Evolutionary conservation across 2,329 filamentous ascomycete genomes (phyloP), one percentile per base, ranked within the genome.

Genomic region (Pseudocercospora musae): DNA sequence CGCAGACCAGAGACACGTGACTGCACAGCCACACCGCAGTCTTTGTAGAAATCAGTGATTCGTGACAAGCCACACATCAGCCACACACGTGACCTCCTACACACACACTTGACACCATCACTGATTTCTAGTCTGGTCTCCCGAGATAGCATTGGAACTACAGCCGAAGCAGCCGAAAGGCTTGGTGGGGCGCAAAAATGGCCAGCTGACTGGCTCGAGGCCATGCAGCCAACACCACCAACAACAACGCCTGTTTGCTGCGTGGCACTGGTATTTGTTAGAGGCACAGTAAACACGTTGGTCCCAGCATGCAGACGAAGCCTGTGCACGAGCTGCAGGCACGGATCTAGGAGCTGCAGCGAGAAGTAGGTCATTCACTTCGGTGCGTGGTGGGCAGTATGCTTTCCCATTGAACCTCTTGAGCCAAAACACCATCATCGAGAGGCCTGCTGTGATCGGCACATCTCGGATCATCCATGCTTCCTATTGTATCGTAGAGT

Each of bases 191-290:
- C 53, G 53, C 37, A 56, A 56, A 23, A 42, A 42, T 56, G 44
- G 53, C 8, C 53, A 27, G 53, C 48, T 52, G 53, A 42, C 3
- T 56, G 53, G 18, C 31, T 56, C 53, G 29, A 37, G 20, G 53
- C 20, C 31, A 20, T 37, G 53, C 31, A 55, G 37, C 56, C 60
- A 59, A 62, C 60, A 62, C 60, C 60, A 62, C 50, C 44, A 62
- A 25, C 29, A 48, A 20, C 59, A 20, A 57, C 25, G 31, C 40
- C 40, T 50, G 46, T 27, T 49, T n/a, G 27, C 33, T 33, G 27
- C 33, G 53, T n/a, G 53, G 53, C 53, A 33, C 37, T 44, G 53
- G 53, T 56, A 42, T 44, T n/a, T 40, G 53, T 33, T 56, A 11
- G 31, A 20, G 53, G 53, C 53, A 56, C 53, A 56, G 53, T 29